Evolutionary conservation across 2,329 filamentous ascomycete species (phyloP), one percentile per base, ranked within the genome.

Genomic region (Colletotrichum phormii): DNA sequence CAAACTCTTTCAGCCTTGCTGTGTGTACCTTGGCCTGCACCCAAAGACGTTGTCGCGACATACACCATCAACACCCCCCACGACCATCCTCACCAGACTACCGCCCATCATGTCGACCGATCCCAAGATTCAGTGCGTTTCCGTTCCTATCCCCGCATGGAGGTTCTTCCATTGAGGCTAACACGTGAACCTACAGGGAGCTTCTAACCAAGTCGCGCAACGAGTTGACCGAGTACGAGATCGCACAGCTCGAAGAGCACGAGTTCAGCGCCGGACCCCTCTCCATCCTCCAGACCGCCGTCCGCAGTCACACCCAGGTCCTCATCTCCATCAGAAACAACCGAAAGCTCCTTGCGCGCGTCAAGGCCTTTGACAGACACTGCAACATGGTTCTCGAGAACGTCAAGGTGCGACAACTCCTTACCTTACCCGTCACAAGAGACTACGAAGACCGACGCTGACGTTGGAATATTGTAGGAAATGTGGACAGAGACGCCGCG

Each of bases 341-440:
- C 88, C 94, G 96, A 85, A 99, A 99, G 88, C 89, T 99, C 60
- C 92, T 99, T 67, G 97, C 96, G 64, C 93, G 97, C 76, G 96
- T 99, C 80, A 99, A 99, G 88, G 97, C 97, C 7, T 99, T 99
- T 82, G 97, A 99, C 85, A 90, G 97, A 74, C 97, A 99, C 85
- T 98, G 95, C 90, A 99, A 99, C 86, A 98, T 99, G 97, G 94
- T 98, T 4, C 88, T 98, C 60, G 95, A 98, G 87, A 98, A 98
- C 78, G 95, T 97, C 57, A 85, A 85, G 73, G 71, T 73, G 55
- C 71, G 71, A 61, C 46, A n/a, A 55, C 22, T 18, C 8, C 22
- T 11, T 13, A 54, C 35, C 13, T 26, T 11, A 4, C 24, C 31
- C 8, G n/a, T 46, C 18, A 18, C 42, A 15, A n/a, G 15, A 35